Conservation (phyloP, 177 flowering plant genomes). For the Vitis hybrid region DNA sequence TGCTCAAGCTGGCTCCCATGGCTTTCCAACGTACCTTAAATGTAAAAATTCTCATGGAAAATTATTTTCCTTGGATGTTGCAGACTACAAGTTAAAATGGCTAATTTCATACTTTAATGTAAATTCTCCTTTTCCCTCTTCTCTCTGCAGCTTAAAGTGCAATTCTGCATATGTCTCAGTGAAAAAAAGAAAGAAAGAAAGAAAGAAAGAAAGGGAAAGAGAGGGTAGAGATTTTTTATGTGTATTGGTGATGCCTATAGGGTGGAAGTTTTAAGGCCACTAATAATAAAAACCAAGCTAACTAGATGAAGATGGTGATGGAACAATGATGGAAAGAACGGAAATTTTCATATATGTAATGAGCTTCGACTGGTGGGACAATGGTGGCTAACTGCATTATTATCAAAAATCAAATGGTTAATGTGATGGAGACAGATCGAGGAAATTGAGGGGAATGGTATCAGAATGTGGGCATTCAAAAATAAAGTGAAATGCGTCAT, state of each 20-base stretch:
- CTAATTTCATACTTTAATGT: background rate
- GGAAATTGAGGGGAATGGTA: background rate
- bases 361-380: background rate
- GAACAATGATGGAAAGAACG: background rate
- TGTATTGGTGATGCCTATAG: background rate
- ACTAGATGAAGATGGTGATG: background rate
- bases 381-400: background rate
- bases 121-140: background rate
- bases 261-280: background rate
- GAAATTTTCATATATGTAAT: background rate
- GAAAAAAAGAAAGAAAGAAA: background rate
- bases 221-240: background rate
- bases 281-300: background rate
- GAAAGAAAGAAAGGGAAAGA: background rate
- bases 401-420: conserved; percentile 6
- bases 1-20: background rate
- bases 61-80: too few species aligned
- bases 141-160: background rate
- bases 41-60: too few species aligned
- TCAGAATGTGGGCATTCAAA: background rate
- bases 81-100: background rate
- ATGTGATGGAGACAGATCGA: background rate
- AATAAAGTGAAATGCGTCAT: background rate
- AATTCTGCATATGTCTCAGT: background rate
- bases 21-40: too few species aligned